These are phyloP conservation scores for Colletotrichum aenigma DNA, from an alignment of 2,329 filamentous ascomycete genomes.

Conservation along the genomic window DNA sequence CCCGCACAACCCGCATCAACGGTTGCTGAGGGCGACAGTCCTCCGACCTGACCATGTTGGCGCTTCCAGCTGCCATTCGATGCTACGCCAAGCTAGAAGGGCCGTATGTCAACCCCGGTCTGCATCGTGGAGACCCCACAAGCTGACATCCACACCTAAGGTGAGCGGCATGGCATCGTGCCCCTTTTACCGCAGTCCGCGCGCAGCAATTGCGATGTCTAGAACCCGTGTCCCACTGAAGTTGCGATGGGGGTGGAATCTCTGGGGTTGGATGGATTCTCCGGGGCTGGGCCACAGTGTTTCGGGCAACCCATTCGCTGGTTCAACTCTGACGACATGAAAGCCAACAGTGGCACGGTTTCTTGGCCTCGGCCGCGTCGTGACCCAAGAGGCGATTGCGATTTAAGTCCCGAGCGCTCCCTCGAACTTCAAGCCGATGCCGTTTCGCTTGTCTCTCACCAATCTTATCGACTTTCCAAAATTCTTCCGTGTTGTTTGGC, in stretches of 20 bases:
- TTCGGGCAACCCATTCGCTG: neutral
- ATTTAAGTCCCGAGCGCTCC: neutral
- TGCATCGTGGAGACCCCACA: neutral
- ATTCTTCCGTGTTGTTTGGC: neutral
- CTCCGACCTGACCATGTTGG: neutral
- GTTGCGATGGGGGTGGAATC: neutral
- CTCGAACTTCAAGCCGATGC: neutral
- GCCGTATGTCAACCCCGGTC: neutral
- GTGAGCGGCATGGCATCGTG: neutral
- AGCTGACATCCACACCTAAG: neutral
- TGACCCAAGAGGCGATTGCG: neutral
- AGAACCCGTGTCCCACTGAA: neutral
- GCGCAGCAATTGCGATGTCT: neutral
- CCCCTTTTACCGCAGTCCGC: neutral
- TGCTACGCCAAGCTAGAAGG: neutral
- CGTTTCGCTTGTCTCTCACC: neutral
- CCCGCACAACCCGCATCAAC: neutral
- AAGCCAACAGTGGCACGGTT: neutral
- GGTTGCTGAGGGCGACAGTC: neutral
- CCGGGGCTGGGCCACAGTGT: neutral
- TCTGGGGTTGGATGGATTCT: neutral
- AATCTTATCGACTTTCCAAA: neutral
- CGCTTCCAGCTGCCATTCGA: neutral
- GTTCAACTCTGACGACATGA: slow-evolving; percentile 3
- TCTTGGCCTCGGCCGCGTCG: neutral